phyloP scores from a whole-genome alignment of 129 eudicot species.

The Pittosporum tobira region DNA sequence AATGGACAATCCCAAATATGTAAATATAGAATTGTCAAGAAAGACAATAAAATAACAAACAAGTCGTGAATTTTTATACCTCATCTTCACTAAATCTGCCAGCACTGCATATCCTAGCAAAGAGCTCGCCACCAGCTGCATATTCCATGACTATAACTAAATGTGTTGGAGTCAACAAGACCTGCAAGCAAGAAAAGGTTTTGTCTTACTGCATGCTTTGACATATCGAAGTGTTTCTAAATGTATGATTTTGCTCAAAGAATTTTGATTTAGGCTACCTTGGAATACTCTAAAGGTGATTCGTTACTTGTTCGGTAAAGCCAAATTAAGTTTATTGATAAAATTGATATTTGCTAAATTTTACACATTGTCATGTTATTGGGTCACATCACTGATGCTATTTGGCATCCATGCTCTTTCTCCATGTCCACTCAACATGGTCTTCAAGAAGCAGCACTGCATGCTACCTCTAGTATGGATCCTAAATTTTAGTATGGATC shows the following conservation, averaged over 20 bases:
- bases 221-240: background rate
- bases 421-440: no score
- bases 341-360: no score
- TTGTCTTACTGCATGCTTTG: background rate
- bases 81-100: constrained; percentile 77
- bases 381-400: no score
- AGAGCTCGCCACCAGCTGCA: constrained; percentile 75
- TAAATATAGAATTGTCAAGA: constrained; percentile 14
- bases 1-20: constrained; percentile 15
- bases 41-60: background rate
- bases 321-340: no score
- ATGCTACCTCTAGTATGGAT: no score
- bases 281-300: background rate
- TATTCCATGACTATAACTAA: constrained; percentile 72
- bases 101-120: constrained; percentile 54
- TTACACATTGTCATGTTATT: no score
- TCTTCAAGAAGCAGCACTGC: no score
- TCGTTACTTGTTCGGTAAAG: no score
- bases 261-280: background rate
- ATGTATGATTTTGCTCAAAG: background rate
- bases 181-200: constrained; percentile 23
- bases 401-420: no score
- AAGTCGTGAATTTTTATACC: constrained; percentile 22
- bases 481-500: no score
- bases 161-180: constrained; percentile 57